Percentiles rank a stretch among this genome's conserved stretches.
Evolutionary conservation across 805 yeast genomes (phyloP).

Genomic region (Wickerhamiella azyma): DNA sequence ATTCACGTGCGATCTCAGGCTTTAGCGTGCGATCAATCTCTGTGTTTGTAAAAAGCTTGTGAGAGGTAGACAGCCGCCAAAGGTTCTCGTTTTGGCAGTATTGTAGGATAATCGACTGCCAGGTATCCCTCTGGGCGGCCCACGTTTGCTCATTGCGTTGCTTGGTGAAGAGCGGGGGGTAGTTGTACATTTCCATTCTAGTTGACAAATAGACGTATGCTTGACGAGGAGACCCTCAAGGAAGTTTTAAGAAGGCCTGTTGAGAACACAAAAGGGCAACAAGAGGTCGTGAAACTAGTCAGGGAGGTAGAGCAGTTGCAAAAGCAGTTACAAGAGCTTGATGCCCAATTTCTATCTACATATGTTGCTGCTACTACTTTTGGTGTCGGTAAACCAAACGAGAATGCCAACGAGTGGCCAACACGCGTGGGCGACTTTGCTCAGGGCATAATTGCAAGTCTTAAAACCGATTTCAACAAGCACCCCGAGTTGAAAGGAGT

Average conservation of each 20-base stretch:
- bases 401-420: not conserved
- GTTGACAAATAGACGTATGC: not conserved
- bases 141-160: conserved; percentile 76
- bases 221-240: not conserved
- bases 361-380: not conserved
- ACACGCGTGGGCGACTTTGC: conserved; percentile 1
- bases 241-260: not conserved
- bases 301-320: not conserved
- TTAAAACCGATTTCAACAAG: not conserved
- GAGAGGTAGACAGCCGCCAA: conserved; percentile 34
- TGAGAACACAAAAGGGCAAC: not conserved
- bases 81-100: conserved; percentile 45
- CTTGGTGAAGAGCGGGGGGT: conserved; percentile 84
- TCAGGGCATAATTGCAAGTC: conserved; percentile 3
- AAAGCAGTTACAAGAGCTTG: not conserved
- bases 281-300: not conserved
- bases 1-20: conserved; percentile 39
- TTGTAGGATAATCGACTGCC: conserved; percentile 52
- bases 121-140: conserved; percentile 61
- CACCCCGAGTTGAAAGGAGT: not conserved
- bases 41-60: conserved; percentile 22
- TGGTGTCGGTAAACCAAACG: not conserved
- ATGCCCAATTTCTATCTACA: not conserved
- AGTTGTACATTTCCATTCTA: conserved; percentile 25
- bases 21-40: conserved; percentile 32